Evolutionary conservation across 139 green algal species (phyloP), one percentile per base, ranked within the genome.

Genomic region (Haematococcus lacustris): DNA sequence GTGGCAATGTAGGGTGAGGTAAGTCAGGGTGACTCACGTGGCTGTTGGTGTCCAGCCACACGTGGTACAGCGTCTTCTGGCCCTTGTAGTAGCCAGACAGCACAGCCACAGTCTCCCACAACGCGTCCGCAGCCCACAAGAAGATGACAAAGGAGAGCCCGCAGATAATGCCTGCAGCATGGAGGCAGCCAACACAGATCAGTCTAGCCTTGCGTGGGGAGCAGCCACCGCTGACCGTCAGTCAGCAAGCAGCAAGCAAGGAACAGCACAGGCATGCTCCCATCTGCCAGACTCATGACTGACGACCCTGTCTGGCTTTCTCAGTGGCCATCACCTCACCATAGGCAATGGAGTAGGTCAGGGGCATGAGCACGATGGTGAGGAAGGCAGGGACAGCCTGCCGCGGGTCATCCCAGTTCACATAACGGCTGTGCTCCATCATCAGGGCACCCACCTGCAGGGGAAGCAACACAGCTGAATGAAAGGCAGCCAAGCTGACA

Each of bases 351-450:
- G 53, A 64, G 53, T 64, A 13, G 13, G 47, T 21, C 13, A 57
- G 47, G n/a, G n/a, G n/a, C 81, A 93, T 92, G 65, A 89, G 71
- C n/a, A 88, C 71, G 60, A 96, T 87, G 71, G 88, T 91, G 71
- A 93, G 78, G 82, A 96, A 93, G 9, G 89, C 86, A 6, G 90
- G 88, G 2, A 93, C 77, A 9, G 85, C 80, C 86, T 78, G 28
- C 68, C 72, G 38, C 21, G 51, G 9, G 63, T 51, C 21, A 60
- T 71, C 40, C 63, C 63, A 71, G 39, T 28, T 4, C 2, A 71
- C 26, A 26, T 82, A 89, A 28, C 85, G 63, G 50, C 83, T 83
- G 69, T 89, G 80, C 65, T 86, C 83, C 65, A 89, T 84, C 82
- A 87, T 87, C 38, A 86, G 73, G 0, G 64, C 65, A 28, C 81